Evolutionary conservation across 2,329 filamentous ascomycete species (phyloP).

Genomic region (Sporothrix dimorphospora): DNA sequence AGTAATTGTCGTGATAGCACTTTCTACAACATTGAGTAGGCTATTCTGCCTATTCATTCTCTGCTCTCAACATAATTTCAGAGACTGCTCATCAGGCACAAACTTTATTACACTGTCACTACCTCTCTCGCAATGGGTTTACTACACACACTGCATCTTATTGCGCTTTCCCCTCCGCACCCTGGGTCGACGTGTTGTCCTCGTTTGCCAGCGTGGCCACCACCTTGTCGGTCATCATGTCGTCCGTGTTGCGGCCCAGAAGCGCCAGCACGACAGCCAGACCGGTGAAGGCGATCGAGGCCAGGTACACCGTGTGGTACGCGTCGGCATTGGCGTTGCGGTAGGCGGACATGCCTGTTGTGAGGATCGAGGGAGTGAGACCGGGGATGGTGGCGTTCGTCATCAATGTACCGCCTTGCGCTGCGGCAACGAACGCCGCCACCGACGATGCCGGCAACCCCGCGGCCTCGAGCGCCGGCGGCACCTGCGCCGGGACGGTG

Average conservation of each 20-base stretch:
- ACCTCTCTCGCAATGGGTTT: too few species aligned
- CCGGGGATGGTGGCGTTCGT: conserved; percentile 39
- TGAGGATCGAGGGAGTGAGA: conserved; percentile 30
- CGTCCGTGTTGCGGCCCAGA: not conserved
- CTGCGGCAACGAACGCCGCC: conserved; percentile 41
- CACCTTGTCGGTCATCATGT: not conserved
- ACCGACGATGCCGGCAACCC: conserved; percentile 44
- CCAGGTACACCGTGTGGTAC: not conserved
- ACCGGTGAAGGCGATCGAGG: not conserved
- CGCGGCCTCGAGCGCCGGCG: conserved; percentile 41
- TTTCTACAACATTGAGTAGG: not conserved
- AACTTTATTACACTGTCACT: too few species aligned
- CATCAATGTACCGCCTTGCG: conserved; percentile 39
- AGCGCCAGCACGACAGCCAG: not conserved
- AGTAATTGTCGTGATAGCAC: not conserved
- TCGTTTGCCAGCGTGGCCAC: not conserved
- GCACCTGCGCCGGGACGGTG: conserved; percentile 40
- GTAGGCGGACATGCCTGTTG: not conserved
- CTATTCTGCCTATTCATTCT: not conserved
- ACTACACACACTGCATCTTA: not conserved
- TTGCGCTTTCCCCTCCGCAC: not conserved
- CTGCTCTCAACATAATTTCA: not conserved
- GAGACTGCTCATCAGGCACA: too few species aligned
- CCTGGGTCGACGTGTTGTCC: not conserved
- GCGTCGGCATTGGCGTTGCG: not conserved